Base-by-base conservation (phyloP, 2,329 filamentous ascomycete genomes). In the Aspergillus sp. region DNA sequence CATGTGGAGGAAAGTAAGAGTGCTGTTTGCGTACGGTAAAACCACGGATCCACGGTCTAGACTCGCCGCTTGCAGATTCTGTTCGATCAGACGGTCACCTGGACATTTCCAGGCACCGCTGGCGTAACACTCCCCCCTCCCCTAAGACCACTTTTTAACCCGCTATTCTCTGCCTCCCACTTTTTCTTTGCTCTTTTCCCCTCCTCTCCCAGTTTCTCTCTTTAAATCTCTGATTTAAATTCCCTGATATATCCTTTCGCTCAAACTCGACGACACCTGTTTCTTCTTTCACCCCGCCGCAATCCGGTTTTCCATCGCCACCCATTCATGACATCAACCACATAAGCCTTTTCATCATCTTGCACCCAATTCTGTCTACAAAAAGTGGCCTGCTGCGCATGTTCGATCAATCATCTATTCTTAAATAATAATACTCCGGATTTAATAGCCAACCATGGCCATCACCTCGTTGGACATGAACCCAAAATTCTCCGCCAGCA, bases 401-500 rank as follows among this genome's bases (percentile, higher is more conserved):
- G 25, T 12, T 10, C 25, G 25, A 30, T 30, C 10, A 30, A 30
- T 30, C 9, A 27, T 3, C 10, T 10, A 30, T 4, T 25, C 23
- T 30, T 10, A 30, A 30, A 30, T 30, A 30, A 30, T 12, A 12
- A 12, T 12, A 4, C 2, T 0, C 25, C 25, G 25, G 25, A 12
- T 12, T 4, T 12, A 30, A 30, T 15, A 39, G 4, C 7, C 19
- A 20, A 22, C 17, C 47, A 65, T 65, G 61, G 59, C 61, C 35
- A 51, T 60, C 50, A 55, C 41, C 30, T 43, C 54, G 25, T 53
- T 55, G 23, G 50, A 55, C 20, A 49, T 55, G 45, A 49, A 45
- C 51, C 57, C 41, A 57, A 33, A 52, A 52, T 41, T 56, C 54
- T 33, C 53, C 60, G 27, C 59, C 58, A 50, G 57, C 51, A 51